phyloP scores from a whole-genome alignment of 2,329 filamentous ascomycete species.

The Pseudogymnoascus sp. region DNA sequence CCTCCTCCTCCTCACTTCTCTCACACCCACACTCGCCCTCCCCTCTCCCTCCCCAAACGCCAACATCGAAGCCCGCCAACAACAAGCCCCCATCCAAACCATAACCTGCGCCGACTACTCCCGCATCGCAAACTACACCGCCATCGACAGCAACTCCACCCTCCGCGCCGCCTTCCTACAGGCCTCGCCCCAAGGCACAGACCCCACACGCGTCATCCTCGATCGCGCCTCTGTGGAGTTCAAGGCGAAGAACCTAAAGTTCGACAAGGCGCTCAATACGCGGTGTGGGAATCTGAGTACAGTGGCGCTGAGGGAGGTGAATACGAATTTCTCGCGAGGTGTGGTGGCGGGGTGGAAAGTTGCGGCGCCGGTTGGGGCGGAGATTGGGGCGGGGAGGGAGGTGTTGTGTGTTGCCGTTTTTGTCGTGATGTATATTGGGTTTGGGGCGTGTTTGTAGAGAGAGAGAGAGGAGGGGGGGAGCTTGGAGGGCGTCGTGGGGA shows the following conservation, averaged over 20 bases:
- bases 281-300: slow-evolving; percentile 39
- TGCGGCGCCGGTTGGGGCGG: not conserved
- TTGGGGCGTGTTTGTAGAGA: not conserved
- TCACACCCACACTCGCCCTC: not conserved
- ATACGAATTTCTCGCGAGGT: slow-evolving; percentile 36
- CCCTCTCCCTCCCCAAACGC: not conserved
- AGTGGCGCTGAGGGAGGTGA: slow-evolving; percentile 37
- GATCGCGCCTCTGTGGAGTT: slow-evolving; percentile 27
- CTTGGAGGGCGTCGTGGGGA: too few relatives aligned
- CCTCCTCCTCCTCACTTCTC: slow-evolving; percentile 5
- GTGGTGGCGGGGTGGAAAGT: slow-evolving; percentile 25
- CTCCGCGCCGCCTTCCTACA: slow-evolving; percentile 39
- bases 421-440: not conserved
- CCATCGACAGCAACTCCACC: slow-evolving; percentile 37
- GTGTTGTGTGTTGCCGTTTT: not conserved
- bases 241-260: slow-evolving; percentile 33
- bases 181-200: slow-evolving; percentile 36
- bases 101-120: slow-evolving; percentile 35
- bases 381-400: not conserved
- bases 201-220: slow-evolving; percentile 33
- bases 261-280: slow-evolving; percentile 34
- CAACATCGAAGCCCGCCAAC: not conserved
- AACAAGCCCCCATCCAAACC: not conserved
- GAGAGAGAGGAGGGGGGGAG: not conserved
- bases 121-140: slow-evolving; percentile 39